Evolutionary conservation across 371 early-diverging fungal genomes (phyloP).

Genomic region (Smittium culicis): DNA sequence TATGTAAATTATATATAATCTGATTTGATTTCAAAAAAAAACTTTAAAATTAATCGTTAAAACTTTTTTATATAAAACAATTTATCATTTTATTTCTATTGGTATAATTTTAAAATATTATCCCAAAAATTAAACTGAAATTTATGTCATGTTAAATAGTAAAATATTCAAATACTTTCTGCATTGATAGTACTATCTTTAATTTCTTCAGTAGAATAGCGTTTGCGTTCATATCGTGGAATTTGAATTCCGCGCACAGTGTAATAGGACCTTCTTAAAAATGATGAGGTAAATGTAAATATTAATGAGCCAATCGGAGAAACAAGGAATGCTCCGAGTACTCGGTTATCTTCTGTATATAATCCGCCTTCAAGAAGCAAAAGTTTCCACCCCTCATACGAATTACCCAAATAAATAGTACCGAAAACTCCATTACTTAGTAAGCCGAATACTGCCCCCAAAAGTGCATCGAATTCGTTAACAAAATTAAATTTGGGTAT

Average conservation of each 20-base stretch:
- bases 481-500: conserved; percentile 20
- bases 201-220: no score
- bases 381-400: conserved; percentile 29
- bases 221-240: not conserved
- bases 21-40: no score
- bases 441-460: conserved; percentile 30
- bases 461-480: conserved; percentile 30
- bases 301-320: conserved; percentile 32
- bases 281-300: conserved; percentile 19
- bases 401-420: conserved; percentile 27
- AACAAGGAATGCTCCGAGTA: conserved; percentile 32
- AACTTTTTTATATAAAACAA: no score
- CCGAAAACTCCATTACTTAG: conserved; percentile 30
- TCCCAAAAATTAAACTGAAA: no score
- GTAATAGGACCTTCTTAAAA: conserved; percentile 17
- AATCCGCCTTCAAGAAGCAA: conserved; percentile 27
- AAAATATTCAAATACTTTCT: no score
- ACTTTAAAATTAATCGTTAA: no score
- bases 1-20: no score
- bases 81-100: no score
- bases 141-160: no score
- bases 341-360: conserved; percentile 29
- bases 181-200: no score
- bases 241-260: conserved; percentile 20
- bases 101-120: no score